Conservation (phyloP, 306 rosid genomes). For the Argentina anserina region DNA sequence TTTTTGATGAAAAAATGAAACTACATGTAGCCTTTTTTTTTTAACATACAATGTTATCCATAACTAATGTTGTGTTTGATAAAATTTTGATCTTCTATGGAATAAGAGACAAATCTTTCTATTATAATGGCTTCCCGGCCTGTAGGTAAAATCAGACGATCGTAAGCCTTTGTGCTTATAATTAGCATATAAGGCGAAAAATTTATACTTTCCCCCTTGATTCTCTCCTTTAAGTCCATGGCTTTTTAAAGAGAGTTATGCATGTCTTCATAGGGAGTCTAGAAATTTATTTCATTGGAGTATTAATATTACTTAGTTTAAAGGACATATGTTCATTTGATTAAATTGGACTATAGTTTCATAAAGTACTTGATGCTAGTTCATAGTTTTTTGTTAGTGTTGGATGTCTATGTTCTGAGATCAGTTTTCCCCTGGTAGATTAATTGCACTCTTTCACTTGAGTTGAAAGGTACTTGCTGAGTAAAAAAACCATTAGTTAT, state of each 20-base stretch:
- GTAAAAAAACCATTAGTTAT: too few species aligned
- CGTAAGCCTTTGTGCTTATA: background rate
- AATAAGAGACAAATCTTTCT: background rate
- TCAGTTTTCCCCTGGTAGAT: too few species aligned
- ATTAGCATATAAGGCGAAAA: conserved; percentile 4
- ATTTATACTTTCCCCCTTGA: background rate
- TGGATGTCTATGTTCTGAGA: too few species aligned
- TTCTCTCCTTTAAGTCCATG: background rate
- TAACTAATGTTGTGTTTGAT: background rate
- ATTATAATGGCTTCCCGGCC: background rate
- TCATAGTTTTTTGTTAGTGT: too few species aligned
- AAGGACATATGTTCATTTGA: too few species aligned
- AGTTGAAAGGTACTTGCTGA: too few species aligned
- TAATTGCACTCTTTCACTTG: too few species aligned
- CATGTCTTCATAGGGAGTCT: background rate
- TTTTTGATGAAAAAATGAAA: background rate
- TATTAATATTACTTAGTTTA: background rate
- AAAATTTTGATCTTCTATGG: background rate
- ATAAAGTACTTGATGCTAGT: too few species aligned
- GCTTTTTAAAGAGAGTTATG: conserved; percentile 5
- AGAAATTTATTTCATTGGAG: background rate
- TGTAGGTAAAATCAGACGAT: background rate
- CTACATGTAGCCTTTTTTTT: background rate
- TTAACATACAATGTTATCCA: background rate
- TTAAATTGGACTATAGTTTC: too few species aligned